Base-by-base conservation (phyloP, 202 grass and related monocot species). In the Schoenoplectus triqueter region DNA sequence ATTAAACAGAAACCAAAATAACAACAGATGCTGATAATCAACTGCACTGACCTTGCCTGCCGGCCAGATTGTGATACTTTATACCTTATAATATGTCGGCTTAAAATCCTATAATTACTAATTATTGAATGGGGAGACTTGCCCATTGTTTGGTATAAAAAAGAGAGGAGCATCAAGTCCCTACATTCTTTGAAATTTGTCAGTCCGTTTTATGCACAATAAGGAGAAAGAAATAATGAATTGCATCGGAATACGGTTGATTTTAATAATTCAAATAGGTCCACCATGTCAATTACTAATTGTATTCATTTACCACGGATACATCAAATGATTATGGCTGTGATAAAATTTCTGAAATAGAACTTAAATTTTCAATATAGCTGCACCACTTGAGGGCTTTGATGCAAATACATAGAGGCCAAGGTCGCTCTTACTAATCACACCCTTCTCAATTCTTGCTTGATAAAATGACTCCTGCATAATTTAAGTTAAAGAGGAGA, bases 341-440 rank as follows among this genome's bases (percentile, higher is more conserved):
- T 69, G 76, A 92, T 88, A 87, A 9, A 47, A 17, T 13, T 7
- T 39, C 61, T 76, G 20, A 87, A 88, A 73, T 69, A 15, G 6
- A 80, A 21, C 71, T 85, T 90, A 95, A 80, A 94, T 80, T 77
- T 86, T 98, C 41, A 98, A 78, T 87, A 98, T 91, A 82, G 96
- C 91, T 45, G 96, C 93, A n/a, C 93, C 96, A 64, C 96, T 98
- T 17, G 96, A 98, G 21, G 96, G 96, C 84, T 93, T 98, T 2
- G 96, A 98, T 5, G 96, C 93, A 5, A 98, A 98, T 11, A 98
- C 84, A 46, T 95, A 95, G 6, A 94, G 87, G 7, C 90, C 93
- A 6, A 98, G 85, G 52, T 98, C 87, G 2, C 67, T 84, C 84
- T 92, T 86, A 59, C 85, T 87, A 55, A 98, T 90, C 21, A 98